These are phyloP conservation scores for Leishmania gerbilli DNA, from an alignment of 208 protist genomes.

Conservation along the genomic window DNA sequence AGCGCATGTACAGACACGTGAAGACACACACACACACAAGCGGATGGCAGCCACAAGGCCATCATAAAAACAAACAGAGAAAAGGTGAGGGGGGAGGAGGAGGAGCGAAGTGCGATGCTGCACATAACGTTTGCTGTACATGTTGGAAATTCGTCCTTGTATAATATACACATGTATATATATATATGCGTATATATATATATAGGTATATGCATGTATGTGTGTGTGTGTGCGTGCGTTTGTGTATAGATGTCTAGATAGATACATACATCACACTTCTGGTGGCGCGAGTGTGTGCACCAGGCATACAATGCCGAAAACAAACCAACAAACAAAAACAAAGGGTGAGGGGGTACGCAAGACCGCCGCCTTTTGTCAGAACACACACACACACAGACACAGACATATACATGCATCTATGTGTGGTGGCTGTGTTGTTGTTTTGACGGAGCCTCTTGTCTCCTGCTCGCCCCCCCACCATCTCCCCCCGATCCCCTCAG, in stretches of 20 bases:
- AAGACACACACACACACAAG: conserved; percentile 1
- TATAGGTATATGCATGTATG: background rate
- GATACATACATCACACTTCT: background rate
- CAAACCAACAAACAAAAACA: too few relatives aligned
- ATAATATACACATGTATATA: background rate
- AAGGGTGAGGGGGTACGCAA: background rate
- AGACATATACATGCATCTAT: background rate
- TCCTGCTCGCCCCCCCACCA: background rate
- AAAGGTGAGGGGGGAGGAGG: background rate
- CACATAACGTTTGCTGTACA: too few relatives aligned
- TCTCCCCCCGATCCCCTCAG: background rate
- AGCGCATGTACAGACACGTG: background rate
- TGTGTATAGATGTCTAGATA: background rate
- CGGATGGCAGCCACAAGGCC: background rate
- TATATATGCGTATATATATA: background rate
- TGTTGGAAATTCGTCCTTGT: too few relatives aligned
- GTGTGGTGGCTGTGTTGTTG: background rate
- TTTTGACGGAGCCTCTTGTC: background rate
- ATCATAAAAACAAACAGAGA: background rate
- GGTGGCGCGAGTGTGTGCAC: too few relatives aligned
- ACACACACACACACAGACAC: background rate
- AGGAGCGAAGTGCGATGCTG: background rate
- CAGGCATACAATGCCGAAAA: background rate
- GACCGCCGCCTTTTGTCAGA: background rate
- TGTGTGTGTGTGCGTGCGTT: background rate